Evolutionary conservation across 2,329 filamentous ascomycete genomes (phyloP).

Genomic region (Cryphonectria carpinicola): DNA sequence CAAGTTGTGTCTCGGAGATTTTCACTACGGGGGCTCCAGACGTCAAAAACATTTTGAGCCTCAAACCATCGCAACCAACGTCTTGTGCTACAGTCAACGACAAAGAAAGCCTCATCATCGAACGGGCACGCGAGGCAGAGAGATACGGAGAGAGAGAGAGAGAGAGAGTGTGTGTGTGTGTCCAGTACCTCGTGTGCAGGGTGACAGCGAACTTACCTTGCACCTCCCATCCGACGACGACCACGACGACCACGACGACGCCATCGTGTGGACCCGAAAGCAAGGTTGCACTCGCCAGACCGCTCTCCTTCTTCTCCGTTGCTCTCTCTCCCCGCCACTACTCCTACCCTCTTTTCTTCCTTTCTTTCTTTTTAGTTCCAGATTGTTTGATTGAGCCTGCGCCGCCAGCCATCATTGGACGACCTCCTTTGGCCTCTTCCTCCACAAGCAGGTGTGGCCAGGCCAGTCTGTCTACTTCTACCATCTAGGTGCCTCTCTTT

Average conservation of each 20-base stretch:
- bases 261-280: neutral
- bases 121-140: neutral
- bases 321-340: neutral
- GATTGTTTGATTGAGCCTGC: neutral
- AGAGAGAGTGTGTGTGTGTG: neutral
- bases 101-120: neutral
- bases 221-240: neutral
- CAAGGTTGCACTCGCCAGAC: neutral
- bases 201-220: neutral
- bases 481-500: too few species aligned
- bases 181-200: neutral
- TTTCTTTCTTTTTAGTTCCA: neutral
- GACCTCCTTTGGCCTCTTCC: neutral
- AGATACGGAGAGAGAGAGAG: neutral
- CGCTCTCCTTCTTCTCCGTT: too few species aligned
- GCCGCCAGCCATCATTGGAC: neutral
- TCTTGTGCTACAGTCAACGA: conserved; percentile 1
- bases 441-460: neutral
- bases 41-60: conserved; percentile 4
- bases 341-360: neutral
- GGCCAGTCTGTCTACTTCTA: too few species aligned
- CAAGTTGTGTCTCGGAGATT: conserved; percentile 18
- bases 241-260: neutral
- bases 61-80: neutral
- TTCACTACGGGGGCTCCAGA: neutral